These are phyloP conservation scores for Cercophora samala DNA, from an alignment of 495 filamentous ascomycete genomes.

Conservation along the genomic window DNA sequence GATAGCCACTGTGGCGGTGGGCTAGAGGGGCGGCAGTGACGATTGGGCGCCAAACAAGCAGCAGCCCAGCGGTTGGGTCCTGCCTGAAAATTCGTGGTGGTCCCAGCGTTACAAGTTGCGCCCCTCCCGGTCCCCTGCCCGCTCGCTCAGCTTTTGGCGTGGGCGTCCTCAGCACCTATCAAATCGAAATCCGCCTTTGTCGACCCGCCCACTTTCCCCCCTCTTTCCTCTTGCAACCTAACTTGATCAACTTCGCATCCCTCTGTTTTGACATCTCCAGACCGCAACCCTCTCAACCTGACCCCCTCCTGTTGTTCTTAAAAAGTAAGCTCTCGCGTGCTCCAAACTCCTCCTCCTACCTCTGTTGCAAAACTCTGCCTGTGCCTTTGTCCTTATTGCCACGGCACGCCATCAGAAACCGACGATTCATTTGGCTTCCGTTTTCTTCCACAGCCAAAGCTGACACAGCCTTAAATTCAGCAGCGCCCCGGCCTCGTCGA, in stretches of 20 bases:
- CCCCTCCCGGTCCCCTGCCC: background rate
- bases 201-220: slow-evolving; percentile 26
- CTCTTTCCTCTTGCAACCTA: slow-evolving; percentile 32
- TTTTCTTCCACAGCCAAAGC: slow-evolving; percentile 29
- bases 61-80: slow-evolving; percentile 15
- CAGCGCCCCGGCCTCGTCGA: slow-evolving; percentile 20
- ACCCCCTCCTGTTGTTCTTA: background rate
- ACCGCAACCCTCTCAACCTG: slow-evolving; percentile 8
- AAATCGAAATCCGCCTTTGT: slow-evolving; percentile 25
- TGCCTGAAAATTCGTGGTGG: slow-evolving; percentile 30
- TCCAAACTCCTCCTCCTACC: background rate
- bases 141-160: slow-evolving; percentile 16
- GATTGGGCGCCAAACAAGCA: slow-evolving; percentile 26
- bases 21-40: slow-evolving; percentile 13
- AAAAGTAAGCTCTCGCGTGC: slow-evolving; percentile 20
- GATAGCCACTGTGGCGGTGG: background rate
- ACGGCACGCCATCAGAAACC: background rate
- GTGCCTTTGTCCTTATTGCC: slow-evolving; percentile 1
- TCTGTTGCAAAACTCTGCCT: slow-evolving; percentile 1
- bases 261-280: slow-evolving; percentile 19
- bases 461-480: slow-evolving; percentile 32
- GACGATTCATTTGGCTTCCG: slow-evolving; percentile 30
- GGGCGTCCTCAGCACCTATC: slow-evolving; percentile 14
- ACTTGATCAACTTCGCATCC: slow-evolving; percentile 21
- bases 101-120: slow-evolving; percentile 13